Evolutionary conservation across 2,329 filamentous ascomycete species (phyloP), one percentile per base, ranked within the genome.

Genomic region (Arthrobotrys conoides): DNA sequence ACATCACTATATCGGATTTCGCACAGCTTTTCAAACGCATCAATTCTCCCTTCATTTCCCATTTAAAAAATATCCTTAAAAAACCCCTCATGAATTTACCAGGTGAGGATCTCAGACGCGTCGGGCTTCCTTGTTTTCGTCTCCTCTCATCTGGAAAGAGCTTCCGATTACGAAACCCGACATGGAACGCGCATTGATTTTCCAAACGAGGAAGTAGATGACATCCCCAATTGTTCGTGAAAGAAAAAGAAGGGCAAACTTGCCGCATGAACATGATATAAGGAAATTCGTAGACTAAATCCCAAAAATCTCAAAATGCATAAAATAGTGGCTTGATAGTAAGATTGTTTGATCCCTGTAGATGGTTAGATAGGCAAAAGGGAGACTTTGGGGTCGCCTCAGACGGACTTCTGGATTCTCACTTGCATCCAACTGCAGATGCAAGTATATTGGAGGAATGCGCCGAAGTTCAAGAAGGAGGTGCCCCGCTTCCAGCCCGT

Each of bases 161-260:
- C n/a, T 49, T 41, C 48, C 30, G 14, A 38, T 38, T 59, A 10
- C 18, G 53, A 22, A 22, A 36, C 36, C 69, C 38, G 53, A 66
- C 65, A 18, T 38, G 49, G 59, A 57, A 64, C 69, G 57, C 46
- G 59, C 69, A 55, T 71, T 65, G 57, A 65, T 72, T 51, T 51
- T 63, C 67, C 44, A 12, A 63, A 63, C 36, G 48, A 44, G 67
- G 67, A 41, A 41, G 38, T 12, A 41, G 38, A 41, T 41, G 38
- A n/a, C 38, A 41, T 41, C 27, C 27, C 27, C 8, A 41, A 41
- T 14, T n/a, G 9, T 16, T 16, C 12, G 14, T 41, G 38, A 14
- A 41, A 16, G 16, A 12, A 16, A 41, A 18, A n/a, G n/a, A n/a
- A n/a, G n/a, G 24, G n/a, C 24, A 30, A 55, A 55, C 14, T n/a